phyloP scores from a whole-genome alignment of 176 grass and related monocot species.

The Rhynchospora breviuscula region DNA sequence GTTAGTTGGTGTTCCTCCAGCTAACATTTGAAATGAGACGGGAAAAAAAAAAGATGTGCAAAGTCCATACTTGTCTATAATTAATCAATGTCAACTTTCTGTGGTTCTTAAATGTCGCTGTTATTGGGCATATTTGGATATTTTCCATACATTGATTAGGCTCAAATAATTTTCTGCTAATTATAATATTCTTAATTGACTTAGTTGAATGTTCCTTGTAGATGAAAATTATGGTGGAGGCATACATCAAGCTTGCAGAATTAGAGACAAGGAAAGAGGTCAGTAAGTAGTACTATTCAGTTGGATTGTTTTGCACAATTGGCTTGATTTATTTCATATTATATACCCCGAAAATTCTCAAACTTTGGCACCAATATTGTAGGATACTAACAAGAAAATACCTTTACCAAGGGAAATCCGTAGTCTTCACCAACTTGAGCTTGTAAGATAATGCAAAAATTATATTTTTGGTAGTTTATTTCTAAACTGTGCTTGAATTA shows the following conservation, averaged over 20 bases:
- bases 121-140: background rate
- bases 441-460: slow-evolving; percentile 44
- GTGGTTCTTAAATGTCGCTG: background rate
- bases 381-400: slow-evolving; percentile 89
- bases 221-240: slow-evolving; percentile 99
- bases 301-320: slow-evolving; percentile 21
- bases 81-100: background rate
- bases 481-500: background rate
- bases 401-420: slow-evolving; percentile 75
- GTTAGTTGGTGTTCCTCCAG: no score
- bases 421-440: slow-evolving; percentile 73
- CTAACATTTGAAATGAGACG: no score
- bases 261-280: slow-evolving; percentile 96
- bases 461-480: background rate
- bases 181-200: slow-evolving; percentile 13
- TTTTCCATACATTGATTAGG: background rate
- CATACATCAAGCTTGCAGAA: slow-evolving; percentile 95
- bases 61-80: background rate
- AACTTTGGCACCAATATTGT: background rate
- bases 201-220: slow-evolving; percentile 31
- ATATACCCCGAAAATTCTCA: background rate
- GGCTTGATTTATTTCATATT: slow-evolving; percentile 15
- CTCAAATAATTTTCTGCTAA: background rate
- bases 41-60: background rate
- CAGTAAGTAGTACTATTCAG: slow-evolving; percentile 18